Conservation (phyloP, 495 filamentous ascomycete species). For the Aspergillus nanangensis region DNA sequence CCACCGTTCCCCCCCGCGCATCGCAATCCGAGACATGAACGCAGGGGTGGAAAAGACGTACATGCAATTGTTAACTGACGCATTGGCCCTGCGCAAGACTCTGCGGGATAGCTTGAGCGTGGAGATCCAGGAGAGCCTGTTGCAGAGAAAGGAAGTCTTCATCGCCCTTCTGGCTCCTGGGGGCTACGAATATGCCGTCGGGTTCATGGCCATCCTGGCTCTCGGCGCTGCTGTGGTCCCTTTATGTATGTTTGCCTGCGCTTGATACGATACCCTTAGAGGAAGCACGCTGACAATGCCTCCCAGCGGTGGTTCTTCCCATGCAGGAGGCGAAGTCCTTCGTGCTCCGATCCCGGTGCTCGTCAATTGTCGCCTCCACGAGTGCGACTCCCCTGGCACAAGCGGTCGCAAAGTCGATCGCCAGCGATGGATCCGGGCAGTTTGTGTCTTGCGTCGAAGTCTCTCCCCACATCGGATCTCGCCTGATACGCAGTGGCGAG, state of each 20-base stretch:
- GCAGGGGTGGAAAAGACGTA: conserved; percentile 23
- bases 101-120: background rate
- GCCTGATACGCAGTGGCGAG: background rate
- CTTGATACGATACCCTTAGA: too few relatives aligned
- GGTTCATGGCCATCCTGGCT: background rate
- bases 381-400: background rate
- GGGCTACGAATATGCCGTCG: background rate
- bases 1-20: conserved; percentile 13
- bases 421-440: background rate
- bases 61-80: background rate
- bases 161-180: background rate
- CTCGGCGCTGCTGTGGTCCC: background rate
- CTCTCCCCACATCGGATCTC: background rate
- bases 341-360: background rate
- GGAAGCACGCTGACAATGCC: background rate
- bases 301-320: background rate
- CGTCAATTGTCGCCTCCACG: background rate
- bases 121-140: background rate
- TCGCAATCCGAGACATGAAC: conserved; percentile 22
- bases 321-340: background rate
- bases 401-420: background rate
- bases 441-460: background rate
- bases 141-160: background rate
- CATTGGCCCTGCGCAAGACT: background rate
- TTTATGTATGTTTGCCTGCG: background rate